A percentile compares a stretch with the other conserved stretches of the same genome.
These are phyloP conservation scores for Henckelia pumila DNA, from an alignment of 257 asterid genomes.

Conservation along the genomic window DNA sequence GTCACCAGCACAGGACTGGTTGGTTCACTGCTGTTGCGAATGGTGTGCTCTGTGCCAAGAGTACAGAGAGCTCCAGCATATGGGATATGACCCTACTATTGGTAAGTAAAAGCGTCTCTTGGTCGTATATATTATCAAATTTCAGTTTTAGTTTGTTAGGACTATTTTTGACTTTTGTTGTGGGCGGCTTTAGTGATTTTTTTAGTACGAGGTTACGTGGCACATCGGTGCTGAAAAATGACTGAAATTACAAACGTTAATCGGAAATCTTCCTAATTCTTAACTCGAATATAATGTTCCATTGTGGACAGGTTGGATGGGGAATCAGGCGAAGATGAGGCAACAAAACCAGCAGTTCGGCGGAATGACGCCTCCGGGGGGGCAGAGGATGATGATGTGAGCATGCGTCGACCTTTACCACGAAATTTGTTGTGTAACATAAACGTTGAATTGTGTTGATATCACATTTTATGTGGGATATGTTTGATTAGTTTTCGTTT, in stretches of 20 bases:
- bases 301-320: slow-evolving; percentile 47
- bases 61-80: slow-evolving; percentile 54
- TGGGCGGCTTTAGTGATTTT: too few relatives aligned
- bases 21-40: slow-evolving; percentile 60
- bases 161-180: too few relatives aligned
- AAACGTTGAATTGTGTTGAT: background rate
- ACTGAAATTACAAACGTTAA: too few relatives aligned
- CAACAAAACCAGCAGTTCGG: slow-evolving; percentile 34
- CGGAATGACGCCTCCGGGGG: slow-evolving; percentile 49
- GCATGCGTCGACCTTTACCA: too few relatives aligned
- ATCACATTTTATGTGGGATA: too few relatives aligned
- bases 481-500: background rate
- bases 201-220: too few relatives aligned
- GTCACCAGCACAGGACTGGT: slow-evolving; percentile 56
- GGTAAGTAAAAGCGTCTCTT: slow-evolving; percentile 28
- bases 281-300: too few relatives aligned
- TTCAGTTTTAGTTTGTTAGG: too few relatives aligned
- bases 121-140: too few relatives aligned
- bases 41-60: slow-evolving; percentile 74
- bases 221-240: too few relatives aligned
- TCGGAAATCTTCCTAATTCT: too few relatives aligned
- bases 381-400: slow-evolving; percentile 50
- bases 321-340: slow-evolving; percentile 38
- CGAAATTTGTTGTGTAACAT: background rate
- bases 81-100: slow-evolving; percentile 60